Base-by-base conservation (phyloP, 164 flowering plant genomes). In the Saururus chinensis region DNA sequence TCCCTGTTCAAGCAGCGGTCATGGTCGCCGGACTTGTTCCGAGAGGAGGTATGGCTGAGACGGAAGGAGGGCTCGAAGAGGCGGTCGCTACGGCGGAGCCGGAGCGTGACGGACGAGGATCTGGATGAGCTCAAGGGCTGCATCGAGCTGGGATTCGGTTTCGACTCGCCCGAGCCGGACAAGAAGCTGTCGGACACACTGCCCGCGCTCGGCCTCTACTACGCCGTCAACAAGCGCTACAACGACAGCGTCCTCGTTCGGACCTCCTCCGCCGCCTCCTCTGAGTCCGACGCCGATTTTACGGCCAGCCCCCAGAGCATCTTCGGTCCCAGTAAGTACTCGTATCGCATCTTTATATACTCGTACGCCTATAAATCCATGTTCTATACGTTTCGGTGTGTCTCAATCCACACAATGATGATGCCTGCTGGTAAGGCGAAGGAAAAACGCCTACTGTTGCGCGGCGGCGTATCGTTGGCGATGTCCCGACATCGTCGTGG, bases 101-200 rank as follows among this genome's bases (percentile, higher is more conserved):
- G 74, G 77, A 86, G 92, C 74, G 74, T 88, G 9, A 82, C 91
- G 10, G 86, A 86, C 59, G 95, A 86, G n/a, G 97, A 90, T 56
- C 51, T 90, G 16, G 87, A 88, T 23, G 97, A 90, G 65, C 77
- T 90, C 19, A 86, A 79, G 60, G 97, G 77, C 0, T 90, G 92
- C 55, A 73, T 90, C 21, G 95, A 90, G 53, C 72, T 90, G 23
- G 95, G 97, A 1, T 86, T 90, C 62, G 79, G 81, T 2, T 80
- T 83, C 51, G 85, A 84, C 53, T 82, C 90, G 23, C 82, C 83
- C 6, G 77, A 73, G 5, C 22, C 64, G 24, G 79, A 86, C 64
- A 80, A 67, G 53, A 75, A 71, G 25, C 70, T 90, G 7, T 76
- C 88, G 2, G 77, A 80, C 62, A 78, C 92, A 10, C 56, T 90